A percentile compares a stretch with the other conserved stretches of the same genome.
These are phyloP conservation scores for Leucocoprinus birnbaumii DNA, from an alignment of 768 basidiomycete genomes.

Conservation along the genomic window DNA sequence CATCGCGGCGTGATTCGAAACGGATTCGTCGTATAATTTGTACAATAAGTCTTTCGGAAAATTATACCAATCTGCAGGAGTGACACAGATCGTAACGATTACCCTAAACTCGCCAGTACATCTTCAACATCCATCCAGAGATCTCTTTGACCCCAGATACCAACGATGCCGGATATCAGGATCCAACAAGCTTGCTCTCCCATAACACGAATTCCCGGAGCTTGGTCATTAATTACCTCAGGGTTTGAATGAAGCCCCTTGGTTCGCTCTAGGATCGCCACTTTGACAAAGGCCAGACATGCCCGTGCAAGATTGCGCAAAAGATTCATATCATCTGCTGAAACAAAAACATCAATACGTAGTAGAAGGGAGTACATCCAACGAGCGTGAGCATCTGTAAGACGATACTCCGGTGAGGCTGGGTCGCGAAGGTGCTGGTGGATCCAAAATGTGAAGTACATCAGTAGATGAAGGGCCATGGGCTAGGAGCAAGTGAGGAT, in stretches of 20 bases:
- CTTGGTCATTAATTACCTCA: slow-evolving; percentile 1
- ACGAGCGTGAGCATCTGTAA: slow-evolving; percentile 57
- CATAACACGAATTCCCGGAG: slow-evolving; percentile 20
- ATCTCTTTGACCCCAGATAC: slow-evolving; percentile 77
- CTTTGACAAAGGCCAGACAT: slow-evolving; percentile 50
- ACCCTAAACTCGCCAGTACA: slow-evolving; percentile 27
- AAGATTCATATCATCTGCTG: slow-evolving; percentile 75
- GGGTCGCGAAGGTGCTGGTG: slow-evolving; percentile 52
- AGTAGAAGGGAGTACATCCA: slow-evolving; percentile 81
- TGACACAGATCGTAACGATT: too few species aligned
- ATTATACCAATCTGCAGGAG: too few species aligned
- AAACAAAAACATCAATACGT: slow-evolving; percentile 64
- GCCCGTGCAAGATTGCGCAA: slow-evolving; percentile 73
- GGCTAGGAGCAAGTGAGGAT: slow-evolving; percentile 39
- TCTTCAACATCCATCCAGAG: slow-evolving; percentile 75
- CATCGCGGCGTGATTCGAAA: not conserved
- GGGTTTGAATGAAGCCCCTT: slow-evolving; percentile 18
- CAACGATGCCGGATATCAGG: slow-evolving; percentile 58
- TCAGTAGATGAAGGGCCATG: slow-evolving; percentile 70
- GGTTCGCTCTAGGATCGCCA: slow-evolving; percentile 23
- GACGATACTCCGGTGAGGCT: slow-evolving; percentile 31
- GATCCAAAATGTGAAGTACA: slow-evolving; percentile 86
- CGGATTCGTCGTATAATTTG: too few species aligned
- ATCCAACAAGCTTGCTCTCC: slow-evolving; percentile 68
- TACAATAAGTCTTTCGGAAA: too few species aligned